Percentiles rank a stretch among this genome's conserved stretches.
phyloP scores from a whole-genome alignment of 2,329 filamentous ascomycete genomes.

The Beauveria asiatica region DNA sequence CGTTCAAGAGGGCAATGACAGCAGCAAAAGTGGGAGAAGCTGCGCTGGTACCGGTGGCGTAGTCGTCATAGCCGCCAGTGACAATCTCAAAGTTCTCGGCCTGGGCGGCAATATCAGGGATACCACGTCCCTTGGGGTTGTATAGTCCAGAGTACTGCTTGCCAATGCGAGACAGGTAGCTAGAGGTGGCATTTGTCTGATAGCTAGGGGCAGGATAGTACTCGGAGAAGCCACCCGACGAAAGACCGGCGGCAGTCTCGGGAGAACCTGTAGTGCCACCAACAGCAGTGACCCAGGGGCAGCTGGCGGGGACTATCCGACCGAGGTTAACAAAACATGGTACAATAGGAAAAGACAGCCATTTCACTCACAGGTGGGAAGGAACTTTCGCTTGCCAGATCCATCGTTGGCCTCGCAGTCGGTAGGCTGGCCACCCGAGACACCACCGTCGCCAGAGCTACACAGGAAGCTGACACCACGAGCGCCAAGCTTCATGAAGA shows the following conservation, averaged over 20 bases:
- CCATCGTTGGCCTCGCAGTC: constrained; percentile 12
- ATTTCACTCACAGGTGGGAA: background rate
- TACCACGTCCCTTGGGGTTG: constrained; percentile 8
- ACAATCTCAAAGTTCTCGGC: background rate
- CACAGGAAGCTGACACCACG: constrained; percentile 10
- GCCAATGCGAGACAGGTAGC: background rate
- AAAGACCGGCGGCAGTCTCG: background rate
- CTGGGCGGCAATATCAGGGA: constrained; percentile 5
- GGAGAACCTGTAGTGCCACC: constrained; percentile 4
- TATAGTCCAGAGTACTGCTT: background rate
- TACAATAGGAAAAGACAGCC: too few relatives aligned
- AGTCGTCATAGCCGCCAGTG: background rate
- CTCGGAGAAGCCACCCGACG: constrained; percentile 8
- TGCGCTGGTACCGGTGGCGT: constrained; percentile 21
- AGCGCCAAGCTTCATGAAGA: constrained; percentile 11
- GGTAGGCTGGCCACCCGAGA: background rate
- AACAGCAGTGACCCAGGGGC: constrained; percentile 10
- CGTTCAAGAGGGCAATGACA: constrained; percentile 35
- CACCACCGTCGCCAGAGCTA: constrained; percentile 8
- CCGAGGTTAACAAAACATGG: background rate
- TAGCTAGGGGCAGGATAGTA: background rate
- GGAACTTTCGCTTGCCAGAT: background rate
- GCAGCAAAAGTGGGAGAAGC: constrained; percentile 32
- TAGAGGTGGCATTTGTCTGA: background rate
- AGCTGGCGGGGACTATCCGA: constrained; percentile 1